phyloP scores from a whole-genome alignment of 2,329 filamentous ascomycete genomes.

The Didymella glomerata region DNA sequence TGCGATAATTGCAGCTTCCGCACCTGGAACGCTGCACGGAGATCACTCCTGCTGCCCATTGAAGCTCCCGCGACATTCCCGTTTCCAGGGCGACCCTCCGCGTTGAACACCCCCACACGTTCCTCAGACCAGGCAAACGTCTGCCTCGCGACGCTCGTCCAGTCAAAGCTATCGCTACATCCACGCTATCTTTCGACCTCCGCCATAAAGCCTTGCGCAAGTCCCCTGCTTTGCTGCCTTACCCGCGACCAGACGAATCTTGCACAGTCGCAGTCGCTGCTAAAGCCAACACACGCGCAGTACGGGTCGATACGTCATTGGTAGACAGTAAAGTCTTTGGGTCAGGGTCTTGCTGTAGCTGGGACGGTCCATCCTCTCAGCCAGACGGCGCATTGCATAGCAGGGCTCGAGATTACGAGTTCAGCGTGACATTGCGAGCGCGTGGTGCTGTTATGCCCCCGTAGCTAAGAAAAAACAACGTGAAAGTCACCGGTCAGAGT shows the following conservation, averaged over 20 bases:
- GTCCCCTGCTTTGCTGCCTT: conserved; percentile 2
- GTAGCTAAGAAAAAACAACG: conserved; percentile 30
- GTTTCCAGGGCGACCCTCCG: conserved; percentile 39
- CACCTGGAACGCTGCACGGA: not conserved
- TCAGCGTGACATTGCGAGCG: not conserved
- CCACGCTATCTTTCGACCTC: not conserved
- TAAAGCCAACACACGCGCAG: not conserved
- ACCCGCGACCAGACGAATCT: not conserved
- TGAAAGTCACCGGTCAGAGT: conserved; percentile 4
- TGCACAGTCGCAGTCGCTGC: not conserved
- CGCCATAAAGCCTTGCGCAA: not conserved
- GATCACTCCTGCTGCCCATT: conserved; percentile 27
- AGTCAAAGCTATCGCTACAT: conserved; percentile 8
- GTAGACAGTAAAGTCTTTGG: not conserved
- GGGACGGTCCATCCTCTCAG: not conserved
- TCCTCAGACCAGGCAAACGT: conserved; percentile 29
- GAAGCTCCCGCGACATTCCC: conserved; percentile 15
- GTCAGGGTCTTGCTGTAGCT: not conserved
- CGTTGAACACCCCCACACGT: conserved; percentile 21
- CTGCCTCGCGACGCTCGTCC: conserved; percentile 26
- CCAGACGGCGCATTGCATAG: not conserved
- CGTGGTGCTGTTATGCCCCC: conserved; percentile 26
- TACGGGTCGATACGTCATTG: conserved; percentile 6
- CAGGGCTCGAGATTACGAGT: not conserved
- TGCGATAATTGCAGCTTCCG: conserved; percentile 25